Evolutionary conservation across 2,329 filamentous ascomycete species (phyloP).

Genomic region (Lasiodiplodia hormozganensis): DNA sequence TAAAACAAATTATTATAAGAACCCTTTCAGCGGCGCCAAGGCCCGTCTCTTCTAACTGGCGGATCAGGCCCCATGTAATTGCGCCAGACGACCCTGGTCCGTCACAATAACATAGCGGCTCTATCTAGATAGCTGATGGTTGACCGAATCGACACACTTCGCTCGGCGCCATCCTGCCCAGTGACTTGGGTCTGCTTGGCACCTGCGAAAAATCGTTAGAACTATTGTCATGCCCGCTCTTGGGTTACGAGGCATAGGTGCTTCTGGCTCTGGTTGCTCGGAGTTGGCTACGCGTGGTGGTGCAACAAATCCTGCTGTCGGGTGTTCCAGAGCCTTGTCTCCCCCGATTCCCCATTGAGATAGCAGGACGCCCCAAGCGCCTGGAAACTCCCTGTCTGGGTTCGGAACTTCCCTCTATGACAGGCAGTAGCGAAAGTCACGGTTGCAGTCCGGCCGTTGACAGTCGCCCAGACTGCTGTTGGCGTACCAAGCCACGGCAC

Average conservation of each 20-base stretch:
- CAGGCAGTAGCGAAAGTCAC: conserved; percentile 12
- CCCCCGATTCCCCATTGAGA: background rate
- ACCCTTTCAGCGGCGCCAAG: background rate
- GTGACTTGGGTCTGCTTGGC: conserved; percentile 10
- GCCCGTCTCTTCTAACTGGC: background rate
- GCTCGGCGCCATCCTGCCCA: conserved; percentile 7
- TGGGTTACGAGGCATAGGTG: background rate
- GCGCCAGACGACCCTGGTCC: conserved; percentile 2
- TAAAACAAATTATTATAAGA: background rate
- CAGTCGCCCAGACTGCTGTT: background rate
- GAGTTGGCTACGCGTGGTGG: background rate
- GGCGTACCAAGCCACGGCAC: background rate
- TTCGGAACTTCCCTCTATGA: conserved; percentile 7
- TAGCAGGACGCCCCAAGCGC: background rate
- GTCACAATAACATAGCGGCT: conserved; percentile 17
- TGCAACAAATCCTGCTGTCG: background rate
- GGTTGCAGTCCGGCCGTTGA: background rate
- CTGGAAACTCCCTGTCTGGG: background rate
- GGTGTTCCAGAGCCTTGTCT: background rate
- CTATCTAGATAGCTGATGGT: background rate
- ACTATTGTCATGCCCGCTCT: background rate
- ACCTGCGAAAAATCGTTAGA: conserved; percentile 13
- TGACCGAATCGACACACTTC: too few species aligned
- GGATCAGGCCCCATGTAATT: conserved; percentile 6
- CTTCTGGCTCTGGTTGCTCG: background rate